Evolutionary conservation across 208 protist genomes (phyloP).

Genomic region (Crithidia sp.): DNA sequence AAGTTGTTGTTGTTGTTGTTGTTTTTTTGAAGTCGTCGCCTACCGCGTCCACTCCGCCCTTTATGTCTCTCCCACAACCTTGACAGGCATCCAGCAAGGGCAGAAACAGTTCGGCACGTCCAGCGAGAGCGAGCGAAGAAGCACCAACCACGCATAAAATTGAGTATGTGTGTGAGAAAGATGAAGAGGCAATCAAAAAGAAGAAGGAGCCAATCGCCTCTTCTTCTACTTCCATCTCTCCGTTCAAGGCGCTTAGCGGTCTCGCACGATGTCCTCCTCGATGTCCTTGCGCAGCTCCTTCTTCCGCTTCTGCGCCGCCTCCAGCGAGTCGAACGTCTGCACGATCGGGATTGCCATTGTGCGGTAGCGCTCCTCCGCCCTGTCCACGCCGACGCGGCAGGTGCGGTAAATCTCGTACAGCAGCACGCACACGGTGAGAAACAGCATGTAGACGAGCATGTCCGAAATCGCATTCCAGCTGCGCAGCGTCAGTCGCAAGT

Average conservation of each 20-base stretch:
- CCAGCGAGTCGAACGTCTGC: slow-evolving; percentile 81
- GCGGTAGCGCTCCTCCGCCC: slow-evolving; percentile 79
- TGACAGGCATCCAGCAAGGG: too few species aligned
- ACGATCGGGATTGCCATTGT: slow-evolving; percentile 78
- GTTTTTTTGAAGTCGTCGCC: not conserved
- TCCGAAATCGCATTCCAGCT: slow-evolving; percentile 75
- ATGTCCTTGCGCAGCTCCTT: slow-evolving; percentile 55
- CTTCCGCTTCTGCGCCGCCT: slow-evolving; percentile 66
- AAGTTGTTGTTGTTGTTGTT: not conserved
- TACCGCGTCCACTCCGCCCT: not conserved
- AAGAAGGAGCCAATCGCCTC: not conserved
- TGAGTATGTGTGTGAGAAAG: too few species aligned
- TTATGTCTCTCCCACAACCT: not conserved
- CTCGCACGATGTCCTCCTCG: slow-evolving; percentile 74
- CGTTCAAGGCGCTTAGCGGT: slow-evolving; percentile 1
- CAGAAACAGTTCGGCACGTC: too few species aligned
- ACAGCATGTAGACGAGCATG: slow-evolving; percentile 75
- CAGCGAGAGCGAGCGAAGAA: too few species aligned
- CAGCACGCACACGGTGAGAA: slow-evolving; percentile 64
- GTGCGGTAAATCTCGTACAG: slow-evolving; percentile 81
- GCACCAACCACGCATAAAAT: too few species aligned
- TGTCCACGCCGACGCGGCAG: slow-evolving; percentile 78
- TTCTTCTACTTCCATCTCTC: not conserved
- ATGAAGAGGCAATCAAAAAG: not conserved
- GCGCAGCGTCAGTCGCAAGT: slow-evolving; percentile 59